Conservation (phyloP, 2,329 filamentous ascomycete species). For the Aspergillus ochraceus region DNA sequence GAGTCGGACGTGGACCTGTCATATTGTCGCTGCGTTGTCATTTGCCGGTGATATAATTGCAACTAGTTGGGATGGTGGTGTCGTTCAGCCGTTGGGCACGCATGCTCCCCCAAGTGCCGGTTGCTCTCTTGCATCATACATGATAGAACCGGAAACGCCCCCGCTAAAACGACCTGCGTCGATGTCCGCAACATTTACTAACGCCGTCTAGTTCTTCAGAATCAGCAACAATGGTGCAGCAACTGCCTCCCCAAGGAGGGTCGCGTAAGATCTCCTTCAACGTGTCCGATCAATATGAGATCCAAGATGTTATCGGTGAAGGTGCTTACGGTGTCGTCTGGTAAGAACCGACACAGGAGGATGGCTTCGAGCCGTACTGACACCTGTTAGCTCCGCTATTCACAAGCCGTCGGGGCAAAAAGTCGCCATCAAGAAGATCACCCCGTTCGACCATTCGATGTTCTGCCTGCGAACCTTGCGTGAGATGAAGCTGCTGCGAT, state of each 20-base stretch:
- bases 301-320: slow-evolving; percentile 98
- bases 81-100: neutral
- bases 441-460: slow-evolving; percentile 98
- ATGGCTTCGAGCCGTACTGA: slow-evolving; percentile 14
- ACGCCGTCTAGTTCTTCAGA: slow-evolving; percentile 7
- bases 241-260: slow-evolving; percentile 51
- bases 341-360: slow-evolving; percentile 54
- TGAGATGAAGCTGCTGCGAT: slow-evolving; percentile 98
- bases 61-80: neutral
- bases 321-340: slow-evolving; percentile 98
- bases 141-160: neutral
- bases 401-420: slow-evolving; percentile 98
- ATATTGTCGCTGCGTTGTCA: neutral
- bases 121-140: neutral
- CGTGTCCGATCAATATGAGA: slow-evolving; percentile 98
- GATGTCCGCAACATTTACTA: neutral
- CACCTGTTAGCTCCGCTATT: slow-evolving; percentile 73
- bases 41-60: neutral
- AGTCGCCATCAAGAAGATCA: slow-evolving; percentile 99
- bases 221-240: slow-evolving; percentile 41
- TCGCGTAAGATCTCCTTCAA: slow-evolving; percentile 98
- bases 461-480: slow-evolving; percentile 94
- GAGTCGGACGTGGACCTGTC: neutral
- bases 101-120: neutral
- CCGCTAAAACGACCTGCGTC: neutral